Base-by-base conservation (phyloP, 2,329 filamentous ascomycete species). In the Paradendryphiella salina region DNA sequence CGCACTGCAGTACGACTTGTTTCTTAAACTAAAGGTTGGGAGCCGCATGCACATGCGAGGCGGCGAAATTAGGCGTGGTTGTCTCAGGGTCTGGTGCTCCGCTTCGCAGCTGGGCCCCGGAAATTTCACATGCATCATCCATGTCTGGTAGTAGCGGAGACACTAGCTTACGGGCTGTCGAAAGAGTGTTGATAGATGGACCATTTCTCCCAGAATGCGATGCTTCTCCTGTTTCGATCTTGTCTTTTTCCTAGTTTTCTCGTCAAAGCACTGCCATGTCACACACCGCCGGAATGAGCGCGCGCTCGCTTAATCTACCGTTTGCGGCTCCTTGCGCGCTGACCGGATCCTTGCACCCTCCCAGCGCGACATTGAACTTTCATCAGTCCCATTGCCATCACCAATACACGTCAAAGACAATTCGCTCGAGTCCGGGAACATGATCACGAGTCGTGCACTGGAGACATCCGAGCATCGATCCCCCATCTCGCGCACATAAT, bases 351-450 rank as follows among this genome's bases (percentile, higher is more conserved):
- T 60, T 52, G 55, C 51, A 43, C 52, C 34, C 44, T 42, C 36
- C 14, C 50, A 54, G 49, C 60, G 51, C 59, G 60, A 57, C 57
- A 56, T 54, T 46, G 29, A 57, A 56, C 54, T 52, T 51, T 44
- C 54, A 50, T n/a, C 46, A 43, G 42, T 41, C 46, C 14, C 52
- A 54, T 56, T 52, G 52, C 45, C 58, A 51, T 47, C 53, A 41
- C 38, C 21, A 29, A 23, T 44, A 58, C 50, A 15, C 40, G 29
- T 52, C 38, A 11, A 31, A 44, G 37, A 28, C 50, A 40, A 21
- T 44, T 42, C 42, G 7, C 23, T 36, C 20, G 13, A 48, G 28
- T 23, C 26, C 23, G 34, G 37, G 57, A 59, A 59, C 18, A 63
- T 68, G 61, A 49, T 49, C 54, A 54, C 56, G 54, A 44, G 46